Conservation (phyloP, 2,329 filamentous ascomycete species). For the Shiraia sp. region DNA sequence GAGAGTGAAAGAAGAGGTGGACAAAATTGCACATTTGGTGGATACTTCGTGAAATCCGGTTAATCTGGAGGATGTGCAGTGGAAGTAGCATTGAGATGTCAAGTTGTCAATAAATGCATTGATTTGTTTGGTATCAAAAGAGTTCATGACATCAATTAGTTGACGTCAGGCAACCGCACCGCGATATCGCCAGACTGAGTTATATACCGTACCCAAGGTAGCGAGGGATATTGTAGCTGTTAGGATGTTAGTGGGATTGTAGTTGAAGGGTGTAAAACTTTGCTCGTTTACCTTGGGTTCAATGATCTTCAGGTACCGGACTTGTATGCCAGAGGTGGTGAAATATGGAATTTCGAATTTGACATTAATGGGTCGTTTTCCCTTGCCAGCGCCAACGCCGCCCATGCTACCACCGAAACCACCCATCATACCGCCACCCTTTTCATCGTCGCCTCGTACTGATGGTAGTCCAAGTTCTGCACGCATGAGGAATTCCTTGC, state of each 20-base stretch:
- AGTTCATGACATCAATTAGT: slow-evolving; percentile 50
- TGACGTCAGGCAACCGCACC: slow-evolving; percentile 88
- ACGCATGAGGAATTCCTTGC: slow-evolving; percentile 98
- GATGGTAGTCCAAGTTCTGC: slow-evolving; percentile 93
- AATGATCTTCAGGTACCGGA: slow-evolving; percentile 97
- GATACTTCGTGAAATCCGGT: too few species aligned
- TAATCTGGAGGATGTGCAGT: too few species aligned
- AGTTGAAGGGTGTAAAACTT: not conserved
- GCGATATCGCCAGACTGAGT: slow-evolving; percentile 97
- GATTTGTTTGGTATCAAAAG: slow-evolving; percentile 1
- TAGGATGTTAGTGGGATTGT: slow-evolving; percentile 7
- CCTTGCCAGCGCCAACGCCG: slow-evolving; percentile 77
- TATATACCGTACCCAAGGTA: slow-evolving; percentile 98
- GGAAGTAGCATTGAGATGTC: too few species aligned
- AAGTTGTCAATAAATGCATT: not conserved
- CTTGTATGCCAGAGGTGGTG: slow-evolving; percentile 98
- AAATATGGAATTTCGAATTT: slow-evolving; percentile 99
- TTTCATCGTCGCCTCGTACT: slow-evolving; percentile 92
- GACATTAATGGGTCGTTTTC: slow-evolving; percentile 95
- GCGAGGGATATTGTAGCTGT: slow-evolving; percentile 93
- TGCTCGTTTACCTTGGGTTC: slow-evolving; percentile 84
- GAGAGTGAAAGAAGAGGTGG: slow-evolving; percentile 9
- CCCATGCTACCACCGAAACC: slow-evolving; percentile 98
- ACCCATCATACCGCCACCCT: slow-evolving; percentile 95
- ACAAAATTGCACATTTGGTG: slow-evolving; percentile 2